Evolutionary conservation across 164 flowering plant genomes (phyloP).

Genomic region (Berberis thunbergii): DNA sequence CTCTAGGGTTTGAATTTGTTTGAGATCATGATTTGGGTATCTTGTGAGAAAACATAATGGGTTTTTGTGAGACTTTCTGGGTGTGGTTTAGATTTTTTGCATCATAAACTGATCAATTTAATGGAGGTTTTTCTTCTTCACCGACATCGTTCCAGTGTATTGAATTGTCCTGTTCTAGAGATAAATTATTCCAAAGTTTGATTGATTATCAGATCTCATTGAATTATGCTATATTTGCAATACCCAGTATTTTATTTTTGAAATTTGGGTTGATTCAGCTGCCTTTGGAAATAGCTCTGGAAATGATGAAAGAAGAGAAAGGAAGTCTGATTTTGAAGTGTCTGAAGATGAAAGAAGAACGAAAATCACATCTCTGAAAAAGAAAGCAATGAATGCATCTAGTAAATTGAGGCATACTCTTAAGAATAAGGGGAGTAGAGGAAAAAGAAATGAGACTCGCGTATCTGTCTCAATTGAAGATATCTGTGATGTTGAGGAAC

Average conservation of each 20-base stretch:
- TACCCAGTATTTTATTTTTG: conserved; percentile 2
- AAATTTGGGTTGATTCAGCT: conserved; percentile 3
- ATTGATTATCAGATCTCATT: too few relatives aligned
- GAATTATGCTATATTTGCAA: background rate
- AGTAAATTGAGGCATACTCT: conserved; percentile 75
- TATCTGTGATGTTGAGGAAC: conserved; percentile 76
- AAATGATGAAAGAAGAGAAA: conserved; percentile 66
- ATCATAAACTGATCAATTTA: too few relatives aligned
- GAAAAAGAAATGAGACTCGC: conserved; percentile 62
- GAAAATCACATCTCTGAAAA: conserved; percentile 64
- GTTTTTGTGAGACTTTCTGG: too few relatives aligned
- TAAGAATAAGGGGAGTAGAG: conserved; percentile 55
- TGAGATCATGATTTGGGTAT: too few relatives aligned
- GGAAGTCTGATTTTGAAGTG: conserved; percentile 80
- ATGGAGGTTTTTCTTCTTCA: too few relatives aligned
- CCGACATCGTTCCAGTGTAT: too few relatives aligned
- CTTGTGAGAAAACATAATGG: too few relatives aligned
- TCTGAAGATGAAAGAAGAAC: conserved; percentile 92
- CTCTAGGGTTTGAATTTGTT: too few relatives aligned
- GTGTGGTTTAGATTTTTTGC: too few relatives aligned
- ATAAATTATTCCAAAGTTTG: too few relatives aligned
- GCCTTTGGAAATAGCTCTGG: conserved; percentile 51
- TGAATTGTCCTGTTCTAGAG: too few relatives aligned
- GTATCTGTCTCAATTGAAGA: conserved; percentile 87
- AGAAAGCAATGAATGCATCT: conserved; percentile 83